Percentiles rank a stretch among this genome's conserved stretches.
phyloP scores from a whole-genome alignment of 2,329 filamentous ascomycete species.

The Pestalotiopsis sp. region DNA sequence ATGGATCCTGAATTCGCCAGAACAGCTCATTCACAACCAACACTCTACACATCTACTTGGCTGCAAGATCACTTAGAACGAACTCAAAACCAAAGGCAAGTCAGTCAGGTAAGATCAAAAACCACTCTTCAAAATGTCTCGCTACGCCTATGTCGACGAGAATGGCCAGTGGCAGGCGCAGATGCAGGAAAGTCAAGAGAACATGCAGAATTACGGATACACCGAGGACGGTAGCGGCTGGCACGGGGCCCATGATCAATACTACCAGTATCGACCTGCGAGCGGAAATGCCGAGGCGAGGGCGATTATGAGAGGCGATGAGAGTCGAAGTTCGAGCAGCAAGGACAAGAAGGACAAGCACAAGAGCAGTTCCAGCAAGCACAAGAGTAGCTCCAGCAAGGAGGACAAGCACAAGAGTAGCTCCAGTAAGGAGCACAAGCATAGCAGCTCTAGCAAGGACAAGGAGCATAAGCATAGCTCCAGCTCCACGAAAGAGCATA shows the following conservation, averaged over 20 bases:
- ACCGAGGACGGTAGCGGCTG: background rate
- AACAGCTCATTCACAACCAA: no score
- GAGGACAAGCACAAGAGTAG: background rate
- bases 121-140: background rate
- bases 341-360: background rate
- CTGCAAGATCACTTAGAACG: background rate
- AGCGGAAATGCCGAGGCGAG: background rate
- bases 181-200: background rate
- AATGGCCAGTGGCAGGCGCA: background rate
- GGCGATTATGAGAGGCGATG: background rate
- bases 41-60: no score
- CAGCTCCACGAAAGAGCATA: background rate
- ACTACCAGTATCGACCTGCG: background rate
- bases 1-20: no score
- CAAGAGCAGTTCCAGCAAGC: background rate
- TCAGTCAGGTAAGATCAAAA: background rate
- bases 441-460: background rate
- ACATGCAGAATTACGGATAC: background rate
- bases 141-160: background rate
- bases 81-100: background rate
- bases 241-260: background rate
- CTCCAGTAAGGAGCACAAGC: background rate
- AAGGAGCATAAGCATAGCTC: no score
- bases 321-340: background rate
- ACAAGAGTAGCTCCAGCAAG: background rate